Base-by-base conservation (phyloP, 2,329 filamentous ascomycete species). In the Massarina eburnea region DNA sequence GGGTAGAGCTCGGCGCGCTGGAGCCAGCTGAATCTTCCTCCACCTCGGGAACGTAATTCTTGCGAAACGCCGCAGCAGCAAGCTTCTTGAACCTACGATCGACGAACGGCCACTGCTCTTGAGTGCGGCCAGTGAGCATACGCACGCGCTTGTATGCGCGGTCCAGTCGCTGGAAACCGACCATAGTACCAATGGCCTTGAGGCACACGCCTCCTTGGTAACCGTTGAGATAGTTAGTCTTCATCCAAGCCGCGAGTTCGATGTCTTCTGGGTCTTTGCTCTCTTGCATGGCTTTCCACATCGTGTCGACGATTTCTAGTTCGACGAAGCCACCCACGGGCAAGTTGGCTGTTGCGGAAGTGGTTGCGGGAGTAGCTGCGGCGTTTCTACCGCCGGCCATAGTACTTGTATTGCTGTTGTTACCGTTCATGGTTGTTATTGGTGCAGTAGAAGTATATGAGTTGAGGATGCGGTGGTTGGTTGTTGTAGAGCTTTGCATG, bases 41-140 rank as follows among this genome's bases (percentile, higher is more conserved):
- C 7, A 5, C 34, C 10, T 4, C 2, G 18, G 22, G 18, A 18
- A 12, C 18, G 22, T 21, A 21, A 8, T 21, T 4, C 10, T 9
- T 12, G 14, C 17, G 34, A 14, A 37, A 37, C 12, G 45, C 48
- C 6, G 46, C 43, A 9, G 49, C 43, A n/a, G 55, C 51, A 51
- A 65, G 57, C 19, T 48, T 41, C 37, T 61, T 64, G 53, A 54
- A 58, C 22, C 48, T 51, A 9, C 39, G 40, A 26, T 61, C 52
- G n/a, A 61, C 61, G 34, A 67, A 66, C 18, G 64, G 64, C 62
- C 62, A 67, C 43, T 65, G 61, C 27, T 66, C 61, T 49, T 61
- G 58, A 20, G 58, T 52, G 38, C 57, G 58, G n/a, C 57, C 59
- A 14, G 62, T 66, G 22, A 66, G 57, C 15, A 48, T 44, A 12